Percentiles rank a stretch among this genome's conserved stretches.
Evolutionary conservation across 2,329 filamentous ascomycete genomes (phyloP).

Genomic region (Didymella lethalis): DNA sequence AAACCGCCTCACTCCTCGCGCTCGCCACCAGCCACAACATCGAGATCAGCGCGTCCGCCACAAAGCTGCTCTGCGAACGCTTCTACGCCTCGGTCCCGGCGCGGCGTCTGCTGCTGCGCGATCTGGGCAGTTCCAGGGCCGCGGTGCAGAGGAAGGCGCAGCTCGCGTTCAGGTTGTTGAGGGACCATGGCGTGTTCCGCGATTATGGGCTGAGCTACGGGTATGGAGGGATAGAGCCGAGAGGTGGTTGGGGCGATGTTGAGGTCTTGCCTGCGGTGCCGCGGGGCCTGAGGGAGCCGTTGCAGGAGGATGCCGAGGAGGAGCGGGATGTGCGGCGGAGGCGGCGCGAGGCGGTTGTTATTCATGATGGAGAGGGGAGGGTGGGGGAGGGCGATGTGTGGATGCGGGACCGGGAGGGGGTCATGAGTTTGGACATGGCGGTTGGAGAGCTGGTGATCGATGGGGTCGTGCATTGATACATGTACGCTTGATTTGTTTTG

Average conservation of each 20-base stretch:
- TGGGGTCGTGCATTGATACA: conserved; percentile 15
- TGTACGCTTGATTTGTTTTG: neutral
- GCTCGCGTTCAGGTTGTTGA: conserved; percentile 40
- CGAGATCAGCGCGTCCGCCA: conserved; percentile 53
- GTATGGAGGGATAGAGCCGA: conserved; percentile 3
- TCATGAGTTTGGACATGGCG: conserved; percentile 14
- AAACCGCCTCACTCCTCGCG: conserved; percentile 50
- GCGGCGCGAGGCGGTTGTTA: conserved; percentile 86
- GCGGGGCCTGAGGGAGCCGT: conserved; percentile 1
- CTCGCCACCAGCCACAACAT: conserved; percentile 54
- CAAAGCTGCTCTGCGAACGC: conserved; percentile 49
- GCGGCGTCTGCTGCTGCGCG: conserved; percentile 31
- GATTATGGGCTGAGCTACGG: conserved; percentile 3
- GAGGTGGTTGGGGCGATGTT: conserved; percentile 7
- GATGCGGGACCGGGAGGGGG: conserved; percentile 55
- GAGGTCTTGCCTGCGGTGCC: neutral
- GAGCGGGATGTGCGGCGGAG: conserved; percentile 78
- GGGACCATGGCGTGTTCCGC: conserved; percentile 28
- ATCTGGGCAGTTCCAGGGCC: conserved; percentile 36
- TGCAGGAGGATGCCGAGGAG: conserved; percentile 50
- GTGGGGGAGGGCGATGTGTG: conserved; percentile 80
- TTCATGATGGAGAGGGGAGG: conserved; percentile 83
- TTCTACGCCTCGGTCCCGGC: conserved; percentile 38
- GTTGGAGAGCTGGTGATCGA: conserved; percentile 18
- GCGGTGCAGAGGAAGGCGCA: conserved; percentile 31